Evolutionary conservation across 2,329 filamentous ascomycete genomes (phyloP), one percentile per base, ranked within the genome.

Genomic region (Neoscytalidium dimidiatum): DNA sequence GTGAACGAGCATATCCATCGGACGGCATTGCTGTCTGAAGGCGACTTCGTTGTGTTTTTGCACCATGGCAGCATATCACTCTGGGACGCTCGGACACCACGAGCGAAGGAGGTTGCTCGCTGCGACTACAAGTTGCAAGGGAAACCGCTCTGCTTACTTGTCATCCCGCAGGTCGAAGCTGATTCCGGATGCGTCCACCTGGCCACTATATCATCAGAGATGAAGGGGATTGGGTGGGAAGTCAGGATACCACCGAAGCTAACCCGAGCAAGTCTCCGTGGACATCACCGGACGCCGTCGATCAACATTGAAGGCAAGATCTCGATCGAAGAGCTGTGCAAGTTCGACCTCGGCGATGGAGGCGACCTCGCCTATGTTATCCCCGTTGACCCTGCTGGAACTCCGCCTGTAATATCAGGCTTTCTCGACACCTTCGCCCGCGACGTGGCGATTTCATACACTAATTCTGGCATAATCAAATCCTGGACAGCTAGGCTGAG

Each of bases 361-460:
- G 81, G 84, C 63, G 82, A 85, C 64, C 75, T 86, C 23, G 79
- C 80, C 3, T 86, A 85, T 68, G 82, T 96, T 19, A 81, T 96
- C 9, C 92, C 93, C 0, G 92, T 96, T 52, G 94, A 97, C 71
- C 92, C 93, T 58, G 93, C 92, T 1, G 94, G 93, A 1, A 88
- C 90, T 11, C 82, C 85, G 43, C 86, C 89, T 1, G 83, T 89
- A 3, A 86, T 88, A 11, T 91, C 92, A 3, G 91, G 90, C 0
- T 96, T 93, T 68, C 84, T 96, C 33, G 93, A 97, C 75, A 86
- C 92, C 0, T 96, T 97, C 75, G 91, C 92, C 11, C 88, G 90
- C 43, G 93, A 97, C 73, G 88, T 96, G 57, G 92, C 92, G 13
- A 88, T 96, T 28, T 95, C 93, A 0, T 96, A 95, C 74, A 94